These are phyloP conservation scores for Henckelia pumila DNA, from an alignment of 257 asterid species.

Conservation along the genomic window DNA sequence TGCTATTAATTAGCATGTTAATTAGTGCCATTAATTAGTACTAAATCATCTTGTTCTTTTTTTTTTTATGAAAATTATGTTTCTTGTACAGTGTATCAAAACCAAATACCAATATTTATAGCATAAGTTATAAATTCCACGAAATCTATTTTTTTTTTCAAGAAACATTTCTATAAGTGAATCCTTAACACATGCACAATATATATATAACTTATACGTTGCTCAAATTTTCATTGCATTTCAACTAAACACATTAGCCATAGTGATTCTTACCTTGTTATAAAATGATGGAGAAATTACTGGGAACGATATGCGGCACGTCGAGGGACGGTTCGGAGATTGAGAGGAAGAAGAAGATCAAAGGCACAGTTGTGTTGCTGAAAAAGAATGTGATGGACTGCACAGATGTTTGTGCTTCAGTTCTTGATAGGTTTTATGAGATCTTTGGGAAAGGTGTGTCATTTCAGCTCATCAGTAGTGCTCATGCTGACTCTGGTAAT, in stretches of 20 bases:
- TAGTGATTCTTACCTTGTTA: slow-evolving; percentile 1
- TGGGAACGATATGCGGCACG: slow-evolving; percentile 44
- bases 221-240: too few species aligned
- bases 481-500: slow-evolving; percentile 40
- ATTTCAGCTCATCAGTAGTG: slow-evolving; percentile 64
- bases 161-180: too few species aligned
- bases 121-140: too few species aligned
- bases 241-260: background rate
- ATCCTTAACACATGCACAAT: too few species aligned
- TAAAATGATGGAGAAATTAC: slow-evolving; percentile 46
- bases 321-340: slow-evolving; percentile 29
- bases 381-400: slow-evolving; percentile 63
- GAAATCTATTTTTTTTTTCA: too few species aligned
- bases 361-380: slow-evolving; percentile 56
- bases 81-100: too few species aligned
- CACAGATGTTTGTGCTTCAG: slow-evolving; percentile 43
- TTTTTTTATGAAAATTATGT: too few species aligned
- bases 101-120: too few species aligned
- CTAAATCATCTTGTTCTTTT: too few species aligned
- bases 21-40: too few species aligned
- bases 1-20: too few species aligned
- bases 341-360: slow-evolving; percentile 44
- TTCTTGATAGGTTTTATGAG: slow-evolving; percentile 60
- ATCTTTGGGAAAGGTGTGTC: slow-evolving; percentile 56
- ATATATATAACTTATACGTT: too few species aligned